Conservation (phyloP, 2,329 filamentous ascomycete species). For the Xylaria sp. region DNA sequence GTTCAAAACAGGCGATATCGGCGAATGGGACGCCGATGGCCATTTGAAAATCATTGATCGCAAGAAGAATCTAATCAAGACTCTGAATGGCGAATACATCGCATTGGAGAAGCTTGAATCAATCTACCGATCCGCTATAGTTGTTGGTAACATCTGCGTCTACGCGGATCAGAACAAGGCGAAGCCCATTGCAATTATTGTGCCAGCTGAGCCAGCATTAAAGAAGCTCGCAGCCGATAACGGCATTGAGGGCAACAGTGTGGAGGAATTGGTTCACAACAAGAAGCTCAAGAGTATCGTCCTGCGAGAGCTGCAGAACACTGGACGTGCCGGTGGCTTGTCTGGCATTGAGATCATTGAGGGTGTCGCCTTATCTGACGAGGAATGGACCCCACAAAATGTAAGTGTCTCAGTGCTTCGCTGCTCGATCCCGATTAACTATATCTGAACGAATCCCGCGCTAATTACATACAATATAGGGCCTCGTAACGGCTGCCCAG, state of each 20-base stretch:
- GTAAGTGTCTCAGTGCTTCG: conserved; percentile 60
- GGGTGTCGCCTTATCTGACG: conserved; percentile 71
- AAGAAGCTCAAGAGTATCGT: conserved; percentile 67
- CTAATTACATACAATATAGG: conserved; percentile 52
- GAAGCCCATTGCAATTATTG: conserved; percentile 62
- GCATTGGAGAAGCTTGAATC: conserved; percentile 74
- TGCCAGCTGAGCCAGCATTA: conserved; percentile 60
- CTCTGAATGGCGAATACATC: conserved; percentile 81
- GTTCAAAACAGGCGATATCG: conserved; percentile 89
- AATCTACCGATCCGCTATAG: conserved; percentile 55
- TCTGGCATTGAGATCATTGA: conserved; percentile 73
- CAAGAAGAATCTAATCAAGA: conserved; percentile 91
- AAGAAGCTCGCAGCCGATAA: conserved; percentile 55
- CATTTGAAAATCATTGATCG: conserved; percentile 81
- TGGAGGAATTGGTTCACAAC: conserved; percentile 72
- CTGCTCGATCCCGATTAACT: background rate
- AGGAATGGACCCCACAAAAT: conserved; percentile 78
- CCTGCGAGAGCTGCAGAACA: conserved; percentile 67
- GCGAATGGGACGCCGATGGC: conserved; percentile 74
- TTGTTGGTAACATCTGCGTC: conserved; percentile 63
- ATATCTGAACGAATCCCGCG: background rate
- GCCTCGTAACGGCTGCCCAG: conserved; percentile 71
- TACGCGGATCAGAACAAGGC: conserved; percentile 57
- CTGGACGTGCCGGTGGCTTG: conserved; percentile 66
- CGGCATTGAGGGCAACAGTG: conserved; percentile 59